Evolutionary conservation across 176 grass and related monocot species (phyloP).

Genomic region (Musa acuminata): DNA sequence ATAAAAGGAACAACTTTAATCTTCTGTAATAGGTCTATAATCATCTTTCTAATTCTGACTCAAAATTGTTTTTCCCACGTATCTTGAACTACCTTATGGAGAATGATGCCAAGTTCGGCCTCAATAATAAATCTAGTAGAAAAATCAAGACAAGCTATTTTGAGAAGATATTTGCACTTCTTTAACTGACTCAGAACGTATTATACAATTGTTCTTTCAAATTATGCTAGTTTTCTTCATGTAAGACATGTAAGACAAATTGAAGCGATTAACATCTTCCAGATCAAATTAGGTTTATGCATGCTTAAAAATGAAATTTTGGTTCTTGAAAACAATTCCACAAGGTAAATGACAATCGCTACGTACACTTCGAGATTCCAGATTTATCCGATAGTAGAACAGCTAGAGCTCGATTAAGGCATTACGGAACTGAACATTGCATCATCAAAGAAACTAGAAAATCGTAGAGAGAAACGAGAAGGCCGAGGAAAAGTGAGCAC

Average conservation of each 20-base stretch:
- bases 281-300: too few species aligned
- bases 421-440: not conserved
- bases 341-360: too few species aligned
- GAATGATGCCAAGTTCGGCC: not conserved
- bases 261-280: not conserved
- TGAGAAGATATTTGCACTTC: not conserved
- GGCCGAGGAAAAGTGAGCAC: slow-evolving; percentile 8
- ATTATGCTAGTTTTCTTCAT: not conserved
- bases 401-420: too few species aligned
- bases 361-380: too few species aligned
- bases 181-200: not conserved
- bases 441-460: not conserved
- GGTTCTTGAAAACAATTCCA: too few species aligned
- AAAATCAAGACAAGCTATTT: not conserved
- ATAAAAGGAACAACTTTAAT: too few species aligned
- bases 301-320: too few species aligned
- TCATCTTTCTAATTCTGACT: too few species aligned
- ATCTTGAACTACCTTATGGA: too few species aligned
- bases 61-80: too few species aligned
- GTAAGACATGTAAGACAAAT: not conserved
- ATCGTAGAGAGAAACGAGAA: not conserved
- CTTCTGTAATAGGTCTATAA: too few species aligned
- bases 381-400: too few species aligned
- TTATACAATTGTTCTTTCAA: not conserved
- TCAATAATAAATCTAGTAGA: not conserved